Evolutionary conservation across 78 protist species (phyloP).

Genomic region (Dictyostelium brefeldianum): DNA sequence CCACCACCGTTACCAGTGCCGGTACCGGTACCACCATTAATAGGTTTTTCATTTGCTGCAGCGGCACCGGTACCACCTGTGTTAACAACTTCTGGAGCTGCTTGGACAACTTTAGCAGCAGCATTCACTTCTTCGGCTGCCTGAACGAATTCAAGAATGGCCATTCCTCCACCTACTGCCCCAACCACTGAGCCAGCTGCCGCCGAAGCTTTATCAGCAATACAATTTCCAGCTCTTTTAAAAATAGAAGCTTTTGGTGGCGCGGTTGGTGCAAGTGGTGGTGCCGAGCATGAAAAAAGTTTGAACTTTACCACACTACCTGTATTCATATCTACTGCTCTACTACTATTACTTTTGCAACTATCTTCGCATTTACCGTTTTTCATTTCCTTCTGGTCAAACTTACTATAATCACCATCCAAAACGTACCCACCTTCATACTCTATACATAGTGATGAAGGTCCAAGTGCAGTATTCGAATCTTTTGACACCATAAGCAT

Average conservation of each 20-base stretch:
- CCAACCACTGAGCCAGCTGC: not conserved
- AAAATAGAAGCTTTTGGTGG: not conserved
- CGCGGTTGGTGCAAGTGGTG: not conserved
- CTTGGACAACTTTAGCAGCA: not conserved
- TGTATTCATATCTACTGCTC: not conserved
- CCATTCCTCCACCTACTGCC: conserved; percentile 1
- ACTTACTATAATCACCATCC: conserved; percentile 19
- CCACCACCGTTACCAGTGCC: not conserved
- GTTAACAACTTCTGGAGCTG: not conserved
- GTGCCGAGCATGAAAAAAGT: not conserved
- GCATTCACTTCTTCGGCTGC: not conserved
- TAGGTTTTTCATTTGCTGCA: not conserved
- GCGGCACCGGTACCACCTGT: too few relatives aligned
- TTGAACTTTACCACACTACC: not conserved
- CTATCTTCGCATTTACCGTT: not conserved
- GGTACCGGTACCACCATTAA: not conserved
- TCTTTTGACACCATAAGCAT: conserved; percentile 7
- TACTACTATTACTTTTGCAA: not conserved
- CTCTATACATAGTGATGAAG: not conserved
- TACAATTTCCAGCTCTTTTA: not conserved
- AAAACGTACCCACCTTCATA: conserved; percentile 2
- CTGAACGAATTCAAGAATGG: not conserved
- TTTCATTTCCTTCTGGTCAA: conserved; percentile 2
- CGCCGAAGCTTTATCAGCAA: not conserved
- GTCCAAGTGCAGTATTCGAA: not conserved